Percentiles rank a stretch among this genome's conserved stretches.
These are phyloP conservation scores for Inonotus obliquus DNA, from an alignment of 1,284 basidiomycete species.

Conservation along the genomic window DNA sequence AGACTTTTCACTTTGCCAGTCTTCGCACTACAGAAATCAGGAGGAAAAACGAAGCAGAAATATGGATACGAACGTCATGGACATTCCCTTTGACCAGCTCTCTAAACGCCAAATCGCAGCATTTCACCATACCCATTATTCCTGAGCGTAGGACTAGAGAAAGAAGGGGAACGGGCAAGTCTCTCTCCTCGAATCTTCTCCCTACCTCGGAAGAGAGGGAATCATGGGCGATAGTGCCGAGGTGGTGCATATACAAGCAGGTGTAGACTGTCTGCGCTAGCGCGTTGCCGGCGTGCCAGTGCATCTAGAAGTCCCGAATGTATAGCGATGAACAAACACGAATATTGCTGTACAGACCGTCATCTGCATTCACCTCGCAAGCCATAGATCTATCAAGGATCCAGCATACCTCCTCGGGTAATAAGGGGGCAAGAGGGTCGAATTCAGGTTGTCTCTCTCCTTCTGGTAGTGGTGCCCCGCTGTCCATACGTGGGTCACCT, in stretches of 20 bases:
- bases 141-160: conserved; percentile 68
- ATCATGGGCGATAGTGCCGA: conserved; percentile 59
- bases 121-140: conserved; percentile 75
- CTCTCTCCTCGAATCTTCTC: conserved; percentile 16
- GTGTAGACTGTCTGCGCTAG: conserved; percentile 86
- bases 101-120: conserved; percentile 77
- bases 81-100: conserved; percentile 72
- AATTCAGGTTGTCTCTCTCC: conserved; percentile 45
- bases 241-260: conserved; percentile 70
- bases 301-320: conserved; percentile 50
- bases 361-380: conserved; percentile 62
- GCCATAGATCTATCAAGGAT: conserved; percentile 78
- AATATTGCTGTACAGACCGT: conserved; percentile 16
- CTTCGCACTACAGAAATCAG: conserved; percentile 59
- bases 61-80: conserved; percentile 59
- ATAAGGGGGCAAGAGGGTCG: conserved; percentile 57
- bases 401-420: conserved; percentile 80
- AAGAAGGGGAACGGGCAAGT: conserved; percentile 53
- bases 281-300: conserved; percentile 82
- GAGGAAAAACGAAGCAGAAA: background rate
- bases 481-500: conserved; percentile 87
- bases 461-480: conserved; percentile 57
- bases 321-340: conserved; percentile 15
- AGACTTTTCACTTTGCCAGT: conserved; percentile 84
- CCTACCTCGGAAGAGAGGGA: conserved; percentile 33